Percentiles rank a stretch among this genome's conserved stretches.
These are phyloP conservation scores for Populus pruinosa DNA, from an alignment of 345 rosid genomes.

Conservation along the genomic window DNA sequence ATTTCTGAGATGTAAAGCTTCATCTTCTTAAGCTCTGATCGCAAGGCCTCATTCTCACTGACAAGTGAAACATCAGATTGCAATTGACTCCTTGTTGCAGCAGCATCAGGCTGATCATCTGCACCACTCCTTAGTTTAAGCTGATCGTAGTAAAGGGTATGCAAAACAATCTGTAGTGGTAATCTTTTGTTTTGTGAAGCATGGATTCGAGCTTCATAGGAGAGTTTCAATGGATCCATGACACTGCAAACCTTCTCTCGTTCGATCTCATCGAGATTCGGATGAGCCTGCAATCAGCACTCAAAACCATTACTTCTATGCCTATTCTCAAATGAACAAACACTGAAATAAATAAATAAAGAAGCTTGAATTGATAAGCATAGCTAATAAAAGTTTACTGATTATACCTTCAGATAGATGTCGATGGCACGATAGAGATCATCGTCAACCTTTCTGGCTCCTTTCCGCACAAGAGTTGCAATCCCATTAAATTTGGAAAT, in stretches of 20 bases:
- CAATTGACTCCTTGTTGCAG: slow-evolving; percentile 49
- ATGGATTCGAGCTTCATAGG: slow-evolving; percentile 89
- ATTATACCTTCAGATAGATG: slow-evolving; percentile 66
- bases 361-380: background rate
- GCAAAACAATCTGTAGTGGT: slow-evolving; percentile 81
- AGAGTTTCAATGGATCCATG: slow-evolving; percentile 81
- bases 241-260: slow-evolving; percentile 85
- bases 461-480: slow-evolving; percentile 69
- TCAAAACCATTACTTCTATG: background rate
- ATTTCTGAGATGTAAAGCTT: slow-evolving; percentile 67
- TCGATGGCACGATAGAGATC: slow-evolving; percentile 89
- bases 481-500: slow-evolving; percentile 87
- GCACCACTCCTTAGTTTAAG: slow-evolving; percentile 76
- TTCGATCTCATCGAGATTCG: slow-evolving; percentile 84
- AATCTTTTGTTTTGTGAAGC: slow-evolving; percentile 94
- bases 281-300: slow-evolving; percentile 47
- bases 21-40: slow-evolving; percentile 83
- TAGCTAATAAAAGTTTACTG: background rate
- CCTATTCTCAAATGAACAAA: background rate
- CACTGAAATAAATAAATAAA: background rate
- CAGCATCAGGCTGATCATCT: slow-evolving; percentile 40
- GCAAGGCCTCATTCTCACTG: slow-evolving; percentile 79
- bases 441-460: slow-evolving; percentile 69
- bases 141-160: slow-evolving; percentile 85
- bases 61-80: slow-evolving; percentile 61